Percentiles rank a stretch among this genome's conserved stretches.
Evolutionary conservation across 345 rosid species (phyloP).

Genomic region (Populus deltoides): DNA sequence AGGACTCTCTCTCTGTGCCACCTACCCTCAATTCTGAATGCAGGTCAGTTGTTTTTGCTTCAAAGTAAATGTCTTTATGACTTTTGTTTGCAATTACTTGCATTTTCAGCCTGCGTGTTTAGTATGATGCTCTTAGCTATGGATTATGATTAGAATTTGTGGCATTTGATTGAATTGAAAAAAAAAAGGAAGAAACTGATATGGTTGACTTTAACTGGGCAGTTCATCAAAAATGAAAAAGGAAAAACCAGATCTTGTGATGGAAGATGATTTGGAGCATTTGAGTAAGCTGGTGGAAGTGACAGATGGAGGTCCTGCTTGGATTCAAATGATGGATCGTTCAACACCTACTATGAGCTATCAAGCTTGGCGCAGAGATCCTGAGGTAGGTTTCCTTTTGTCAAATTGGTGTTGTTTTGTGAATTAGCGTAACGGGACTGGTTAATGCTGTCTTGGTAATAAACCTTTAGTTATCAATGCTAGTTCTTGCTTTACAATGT

Average conservation of each 20-base stretch:
- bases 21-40: constrained; percentile 25
- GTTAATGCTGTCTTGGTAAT: not conserved
- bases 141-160: not conserved
- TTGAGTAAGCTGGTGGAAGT: constrained; percentile 70
- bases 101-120: not conserved
- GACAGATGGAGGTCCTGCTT: constrained; percentile 88
- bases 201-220: constrained; percentile 10
- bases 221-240: constrained; percentile 39
- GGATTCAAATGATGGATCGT: constrained; percentile 97
- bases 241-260: constrained; percentile 43
- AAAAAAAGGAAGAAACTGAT: too few species aligned
- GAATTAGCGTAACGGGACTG: not conserved
- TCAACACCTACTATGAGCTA: constrained; percentile 64
- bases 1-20: constrained; percentile 22
- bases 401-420: not conserved
- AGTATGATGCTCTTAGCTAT: not conserved
- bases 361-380: constrained; percentile 94
- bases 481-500: not conserved
- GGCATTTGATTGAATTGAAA: not conserved
- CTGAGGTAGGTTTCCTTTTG: constrained; percentile 44
- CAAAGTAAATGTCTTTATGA: not conserved
- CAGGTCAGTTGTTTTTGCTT: constrained; percentile 44
- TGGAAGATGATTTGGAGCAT: constrained; percentile 62
- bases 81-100: not conserved
- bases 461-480: not conserved